Base-by-base conservation (phyloP, 2,329 filamentous ascomycete species). In the Dactylellina sp. region DNA sequence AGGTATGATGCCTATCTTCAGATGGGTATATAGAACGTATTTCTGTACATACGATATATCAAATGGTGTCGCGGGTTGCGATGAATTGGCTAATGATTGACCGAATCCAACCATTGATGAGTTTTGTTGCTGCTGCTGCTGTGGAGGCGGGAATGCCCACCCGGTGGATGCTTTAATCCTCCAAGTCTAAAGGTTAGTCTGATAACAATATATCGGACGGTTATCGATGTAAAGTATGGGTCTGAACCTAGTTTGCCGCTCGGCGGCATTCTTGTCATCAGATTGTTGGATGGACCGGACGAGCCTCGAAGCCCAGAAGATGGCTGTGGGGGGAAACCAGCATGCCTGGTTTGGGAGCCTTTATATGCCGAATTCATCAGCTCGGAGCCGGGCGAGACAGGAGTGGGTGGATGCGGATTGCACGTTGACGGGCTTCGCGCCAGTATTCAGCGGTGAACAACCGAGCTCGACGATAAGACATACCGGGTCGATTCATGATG, bases 401-500 rank as follows among this genome's bases (percentile, higher is more conserved):
- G 35, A 14, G 47, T 18, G 14, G 24, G 16, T 52, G 28, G 28
- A 4, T 16, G 22, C 20, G 47, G 7, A 32, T 42, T 39, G 28
- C 42, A 60, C 56, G 18, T 52, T n/a, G 44, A 50, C 14, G 12
- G 32, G 39, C 37, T 18, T 28, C 50, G 11, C 35, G 37, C 37
- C 44, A 39, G 18, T 18, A 22, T 32, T 20, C 7, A 22, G n/a
- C 18, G 1, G 9, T 32, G 24, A 53, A n/a, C 12, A 16, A 56
- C 24, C 9, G 62, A 24, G 44, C 16, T 12, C n/a, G 32, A 40
- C 18, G 25, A 55, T n/a, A 32, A 25, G 32, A 18, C 68, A 37
- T 74, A 74, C 70, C 57, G 47, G 70, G 70, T 60, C 70, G 70
- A 62, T 74, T 74, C 70, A 74, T 74, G 53, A 20, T 66, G 11